Conservation (phyloP, 2,329 filamentous ascomycete genomes). For the Sporothrix schenckii region DNA sequence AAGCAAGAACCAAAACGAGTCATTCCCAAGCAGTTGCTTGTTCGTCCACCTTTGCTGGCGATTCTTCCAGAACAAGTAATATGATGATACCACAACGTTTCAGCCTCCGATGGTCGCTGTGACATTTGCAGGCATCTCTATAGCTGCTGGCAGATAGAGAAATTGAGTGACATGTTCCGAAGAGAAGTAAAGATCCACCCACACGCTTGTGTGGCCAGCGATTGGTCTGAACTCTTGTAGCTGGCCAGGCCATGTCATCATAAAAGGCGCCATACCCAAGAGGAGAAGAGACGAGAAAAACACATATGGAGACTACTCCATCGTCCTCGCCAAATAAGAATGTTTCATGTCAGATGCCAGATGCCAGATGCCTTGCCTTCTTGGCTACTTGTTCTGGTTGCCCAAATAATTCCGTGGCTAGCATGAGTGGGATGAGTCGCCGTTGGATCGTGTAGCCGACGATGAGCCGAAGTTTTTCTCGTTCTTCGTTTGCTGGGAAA, state of each 20-base stretch:
- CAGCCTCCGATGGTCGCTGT: background rate
- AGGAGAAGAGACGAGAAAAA: background rate
- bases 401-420: background rate
- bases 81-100: background rate
- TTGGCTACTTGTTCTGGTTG: background rate
- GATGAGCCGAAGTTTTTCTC: slow-evolving; percentile 28
- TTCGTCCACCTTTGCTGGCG: background rate
- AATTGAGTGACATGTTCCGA: background rate
- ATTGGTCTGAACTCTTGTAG: slow-evolving; percentile 5
- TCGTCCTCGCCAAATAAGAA: background rate
- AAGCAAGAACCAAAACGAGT: background rate
- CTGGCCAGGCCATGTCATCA: slow-evolving; percentile 13
- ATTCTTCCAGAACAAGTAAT: background rate
- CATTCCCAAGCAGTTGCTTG: background rate
- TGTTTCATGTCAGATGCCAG: too few relatives aligned
- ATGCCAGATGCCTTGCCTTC: background rate
- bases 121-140: slow-evolving; percentile 2
- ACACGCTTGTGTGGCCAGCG: background rate
- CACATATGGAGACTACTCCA: slow-evolving; percentile 11
- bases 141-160: too few relatives aligned
- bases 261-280: slow-evolving; percentile 4
- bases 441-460: slow-evolving; percentile 27
- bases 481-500: too few relatives aligned
- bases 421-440: background rate
- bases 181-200: background rate